These are phyloP conservation scores for Acacia acuminata DNA, from an alignment of 306 rosid genomes.

Conservation along the genomic window DNA sequence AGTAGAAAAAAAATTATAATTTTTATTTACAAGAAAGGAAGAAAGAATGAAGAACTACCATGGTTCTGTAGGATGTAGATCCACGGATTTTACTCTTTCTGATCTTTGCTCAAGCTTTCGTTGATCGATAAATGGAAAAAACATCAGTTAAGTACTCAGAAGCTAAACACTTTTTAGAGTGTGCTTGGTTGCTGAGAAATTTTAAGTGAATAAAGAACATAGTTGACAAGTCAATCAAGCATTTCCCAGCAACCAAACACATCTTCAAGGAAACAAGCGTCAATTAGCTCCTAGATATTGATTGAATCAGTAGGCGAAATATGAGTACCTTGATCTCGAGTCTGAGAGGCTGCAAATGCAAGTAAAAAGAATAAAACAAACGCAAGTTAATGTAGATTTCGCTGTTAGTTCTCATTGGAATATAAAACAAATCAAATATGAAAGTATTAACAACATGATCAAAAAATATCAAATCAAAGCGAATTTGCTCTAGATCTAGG, in stretches of 20 bases:
- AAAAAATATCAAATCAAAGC: conserved; percentile 45
- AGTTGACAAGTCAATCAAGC: conserved; percentile 5
- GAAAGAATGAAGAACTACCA: conserved; percentile 58
- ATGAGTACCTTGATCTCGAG: conserved; percentile 93
- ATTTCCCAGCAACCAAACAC: conserved; percentile 9
- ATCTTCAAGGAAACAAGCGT: not conserved
- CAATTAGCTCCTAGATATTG: conserved; percentile 22
- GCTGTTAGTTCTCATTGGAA: conserved; percentile 57
- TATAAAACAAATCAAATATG: conserved; percentile 27
- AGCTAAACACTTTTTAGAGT: conserved; percentile 8
- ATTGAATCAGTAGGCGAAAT: conserved; percentile 20
- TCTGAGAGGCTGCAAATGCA: conserved; percentile 90
- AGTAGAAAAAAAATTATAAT: not conserved
- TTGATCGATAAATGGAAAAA: conserved; percentile 38
- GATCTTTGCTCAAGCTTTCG: conserved; percentile 63
- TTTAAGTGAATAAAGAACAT: not conserved
- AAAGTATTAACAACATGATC: conserved; percentile 1
- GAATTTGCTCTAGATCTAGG: conserved; percentile 68
- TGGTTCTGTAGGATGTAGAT: conserved; percentile 99
- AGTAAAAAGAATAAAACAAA: conserved; percentile 28
- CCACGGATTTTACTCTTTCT: conserved; percentile 94
- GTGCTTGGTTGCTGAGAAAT: conserved; percentile 29
- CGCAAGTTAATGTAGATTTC: conserved; percentile 43
- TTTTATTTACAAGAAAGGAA: not conserved
- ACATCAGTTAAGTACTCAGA: conserved; percentile 35